A percentile compares a stretch with the other conserved stretches of the same genome.
Conservation (phyloP, 345 rosid species). For the Lepidium didymum region DNA sequence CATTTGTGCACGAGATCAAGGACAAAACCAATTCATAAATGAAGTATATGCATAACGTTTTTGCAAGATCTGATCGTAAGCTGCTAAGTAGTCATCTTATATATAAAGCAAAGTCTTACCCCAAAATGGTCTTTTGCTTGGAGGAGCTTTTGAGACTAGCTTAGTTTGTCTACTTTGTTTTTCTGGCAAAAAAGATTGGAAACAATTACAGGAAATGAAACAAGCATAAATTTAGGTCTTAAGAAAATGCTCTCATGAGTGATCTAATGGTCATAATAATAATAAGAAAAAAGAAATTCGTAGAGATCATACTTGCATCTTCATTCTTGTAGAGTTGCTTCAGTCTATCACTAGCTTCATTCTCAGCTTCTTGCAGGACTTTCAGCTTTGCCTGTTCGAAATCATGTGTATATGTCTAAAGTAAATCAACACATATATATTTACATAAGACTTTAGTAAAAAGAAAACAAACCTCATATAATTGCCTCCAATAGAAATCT, state of each 20-base stretch:
- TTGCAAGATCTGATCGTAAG: not conserved
- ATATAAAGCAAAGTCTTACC: constrained; percentile 27
- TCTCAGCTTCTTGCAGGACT: constrained; percentile 41
- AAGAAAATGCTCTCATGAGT: not conserved
- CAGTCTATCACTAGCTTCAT: constrained; percentile 39
- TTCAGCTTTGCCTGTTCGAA: constrained; percentile 54
- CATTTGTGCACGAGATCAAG: not conserved
- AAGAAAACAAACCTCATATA: constrained; percentile 49
- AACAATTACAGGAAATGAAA: constrained; percentile 6
- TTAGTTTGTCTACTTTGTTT: constrained; percentile 78
- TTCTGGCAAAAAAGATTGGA: constrained; percentile 30
- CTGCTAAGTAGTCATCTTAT: not conserved
- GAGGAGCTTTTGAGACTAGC: constrained; percentile 75
- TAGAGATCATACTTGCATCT: constrained; percentile 54
- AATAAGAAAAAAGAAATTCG: not conserved
- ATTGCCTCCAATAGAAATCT: constrained; percentile 53
- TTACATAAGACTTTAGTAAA: not conserved
- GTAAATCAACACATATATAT: not conserved
- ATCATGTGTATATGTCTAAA: not conserved
- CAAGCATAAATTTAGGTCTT: not conserved
- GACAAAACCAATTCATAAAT: not conserved
- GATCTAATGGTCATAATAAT: not conserved
- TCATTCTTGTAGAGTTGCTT: constrained; percentile 58
- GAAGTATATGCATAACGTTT: not conserved
- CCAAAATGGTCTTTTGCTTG: constrained; percentile 60